A percentile compares a stretch with the other conserved stretches of the same genome.
Conservation (phyloP, 495 filamentous ascomycete genomes). For the Trichocladium antarcticum region DNA sequence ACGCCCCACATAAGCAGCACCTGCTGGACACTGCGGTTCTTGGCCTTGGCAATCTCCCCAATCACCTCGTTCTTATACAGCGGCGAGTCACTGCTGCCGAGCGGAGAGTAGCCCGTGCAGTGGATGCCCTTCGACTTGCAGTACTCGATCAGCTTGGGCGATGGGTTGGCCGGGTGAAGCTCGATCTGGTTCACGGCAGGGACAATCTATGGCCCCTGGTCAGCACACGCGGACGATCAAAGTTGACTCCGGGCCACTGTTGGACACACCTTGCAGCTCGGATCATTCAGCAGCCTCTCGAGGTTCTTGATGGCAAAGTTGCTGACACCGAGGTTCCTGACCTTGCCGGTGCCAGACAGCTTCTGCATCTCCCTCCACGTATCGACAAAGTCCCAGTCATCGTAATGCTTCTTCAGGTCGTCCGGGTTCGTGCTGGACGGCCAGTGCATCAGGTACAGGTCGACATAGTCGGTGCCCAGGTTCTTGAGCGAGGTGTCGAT, state of each 20-base stretch:
- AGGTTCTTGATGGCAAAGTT: slow-evolving; percentile 65
- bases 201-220: slow-evolving; percentile 43
- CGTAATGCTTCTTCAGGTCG: slow-evolving; percentile 30
- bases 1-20: slow-evolving; percentile 58
- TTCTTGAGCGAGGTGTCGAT: slow-evolving; percentile 57
- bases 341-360: slow-evolving; percentile 65
- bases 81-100: slow-evolving; percentile 46
- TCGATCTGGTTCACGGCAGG: slow-evolving; percentile 90
- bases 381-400: slow-evolving; percentile 70
- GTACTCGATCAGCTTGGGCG: slow-evolving; percentile 68
- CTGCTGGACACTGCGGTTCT: slow-evolving; percentile 57
- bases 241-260: too few species aligned
- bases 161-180: slow-evolving; percentile 72
- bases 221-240: slow-evolving; percentile 18
- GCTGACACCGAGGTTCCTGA: slow-evolving; percentile 69
- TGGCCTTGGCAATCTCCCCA: slow-evolving; percentile 49
- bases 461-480: slow-evolving; percentile 65
- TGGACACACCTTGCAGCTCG: slow-evolving; percentile 32
- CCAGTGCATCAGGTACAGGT: slow-evolving; percentile 84
- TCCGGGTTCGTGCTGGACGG: slow-evolving; percentile 43
- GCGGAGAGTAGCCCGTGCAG: slow-evolving; percentile 55
- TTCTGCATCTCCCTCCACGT: slow-evolving; percentile 81
- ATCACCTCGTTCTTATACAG: slow-evolving; percentile 52
- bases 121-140: slow-evolving; percentile 58
- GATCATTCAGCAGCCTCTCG: slow-evolving; percentile 54